Conservation (phyloP, 495 filamentous ascomycete species). For the Neurospora tetraspora region DNA sequence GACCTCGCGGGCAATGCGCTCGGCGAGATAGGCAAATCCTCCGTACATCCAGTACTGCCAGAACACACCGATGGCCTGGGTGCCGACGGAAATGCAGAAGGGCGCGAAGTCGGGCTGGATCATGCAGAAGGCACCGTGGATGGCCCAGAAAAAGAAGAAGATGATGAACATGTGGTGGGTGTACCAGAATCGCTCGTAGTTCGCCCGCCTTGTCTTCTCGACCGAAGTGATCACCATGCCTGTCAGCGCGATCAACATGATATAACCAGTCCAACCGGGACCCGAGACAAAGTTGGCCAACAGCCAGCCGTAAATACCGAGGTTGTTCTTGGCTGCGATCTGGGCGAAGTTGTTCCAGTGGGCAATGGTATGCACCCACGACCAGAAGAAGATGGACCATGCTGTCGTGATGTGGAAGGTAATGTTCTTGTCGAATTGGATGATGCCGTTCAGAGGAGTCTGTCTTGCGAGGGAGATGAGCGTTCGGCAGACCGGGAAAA, state of each 20-base stretch:
- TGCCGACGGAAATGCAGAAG: constrained; percentile 52
- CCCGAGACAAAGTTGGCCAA: constrained; percentile 61
- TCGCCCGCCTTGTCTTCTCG: constrained; percentile 56
- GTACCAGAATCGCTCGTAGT: constrained; percentile 76
- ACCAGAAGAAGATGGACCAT: constrained; percentile 75
- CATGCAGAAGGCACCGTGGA: constrained; percentile 75
- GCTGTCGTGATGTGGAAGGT: constrained; percentile 72
- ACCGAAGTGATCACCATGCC: constrained; percentile 59
- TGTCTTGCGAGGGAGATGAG: constrained; percentile 65
- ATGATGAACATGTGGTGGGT: constrained; percentile 69
- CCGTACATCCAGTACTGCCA: constrained; percentile 76
- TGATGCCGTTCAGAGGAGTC: constrained; percentile 66
- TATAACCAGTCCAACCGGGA: constrained; percentile 69
- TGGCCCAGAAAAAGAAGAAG: constrained; percentile 74
- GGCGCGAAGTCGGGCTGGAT: constrained; percentile 65
- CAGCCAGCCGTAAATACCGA: constrained; percentile 63
- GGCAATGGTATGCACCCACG: constrained; percentile 68
- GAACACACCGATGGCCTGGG: constrained; percentile 58
- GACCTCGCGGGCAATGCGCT: constrained; percentile 59
- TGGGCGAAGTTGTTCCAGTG: constrained; percentile 77
- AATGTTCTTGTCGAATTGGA: constrained; percentile 75
- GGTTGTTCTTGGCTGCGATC: constrained; percentile 56
- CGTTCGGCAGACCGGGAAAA: constrained; percentile 72
- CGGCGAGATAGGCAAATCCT: constrained; percentile 59
- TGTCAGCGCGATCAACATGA: constrained; percentile 62